Evolutionary conservation across 2,329 filamentous ascomycete species (phyloP).

Genomic region (Pseudogymnoascus verrucosus): DNA sequence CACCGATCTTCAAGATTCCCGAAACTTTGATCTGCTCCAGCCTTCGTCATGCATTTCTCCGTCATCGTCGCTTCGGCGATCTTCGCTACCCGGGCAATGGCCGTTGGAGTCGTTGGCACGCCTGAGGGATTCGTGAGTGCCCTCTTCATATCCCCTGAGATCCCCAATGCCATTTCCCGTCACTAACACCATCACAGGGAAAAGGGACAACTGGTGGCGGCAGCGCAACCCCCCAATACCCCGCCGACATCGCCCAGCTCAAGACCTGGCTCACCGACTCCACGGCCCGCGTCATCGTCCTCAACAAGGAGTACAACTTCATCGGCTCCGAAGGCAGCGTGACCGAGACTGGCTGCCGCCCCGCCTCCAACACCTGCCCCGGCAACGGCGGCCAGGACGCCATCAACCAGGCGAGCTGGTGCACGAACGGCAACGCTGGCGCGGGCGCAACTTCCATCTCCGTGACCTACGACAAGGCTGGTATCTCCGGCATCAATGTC

Average conservation of each 20-base stretch:
- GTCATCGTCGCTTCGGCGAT: background rate
- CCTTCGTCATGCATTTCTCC: background rate
- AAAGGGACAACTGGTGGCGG: constrained; percentile 52
- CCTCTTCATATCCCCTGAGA: background rate
- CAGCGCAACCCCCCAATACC: constrained; percentile 44
- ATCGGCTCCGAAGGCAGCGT: constrained; percentile 44
- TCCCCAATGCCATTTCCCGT: background rate
- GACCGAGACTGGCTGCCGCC: constrained; percentile 47
- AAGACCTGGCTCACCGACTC: constrained; percentile 50
- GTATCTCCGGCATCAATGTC: constrained; percentile 20
- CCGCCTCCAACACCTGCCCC: constrained; percentile 40
- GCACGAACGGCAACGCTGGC: constrained; percentile 36
- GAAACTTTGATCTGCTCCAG: background rate
- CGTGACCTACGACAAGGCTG: constrained; percentile 27
- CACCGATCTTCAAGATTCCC: background rate
- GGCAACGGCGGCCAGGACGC: constrained; percentile 38
- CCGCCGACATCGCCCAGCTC: constrained; percentile 46
- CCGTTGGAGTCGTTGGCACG: constrained; percentile 14
- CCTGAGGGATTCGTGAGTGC: constrained; percentile 17
- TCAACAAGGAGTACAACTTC: constrained; percentile 49
- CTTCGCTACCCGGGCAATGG: background rate
- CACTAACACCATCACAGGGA: constrained; percentile 11
- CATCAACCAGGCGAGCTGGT: constrained; percentile 53
- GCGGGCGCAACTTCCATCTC: background rate
- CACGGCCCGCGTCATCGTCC: constrained; percentile 47